Evolutionary conservation across 768 basidiomycete species (phyloP).

Genomic region (Tulasnella sp.): DNA sequence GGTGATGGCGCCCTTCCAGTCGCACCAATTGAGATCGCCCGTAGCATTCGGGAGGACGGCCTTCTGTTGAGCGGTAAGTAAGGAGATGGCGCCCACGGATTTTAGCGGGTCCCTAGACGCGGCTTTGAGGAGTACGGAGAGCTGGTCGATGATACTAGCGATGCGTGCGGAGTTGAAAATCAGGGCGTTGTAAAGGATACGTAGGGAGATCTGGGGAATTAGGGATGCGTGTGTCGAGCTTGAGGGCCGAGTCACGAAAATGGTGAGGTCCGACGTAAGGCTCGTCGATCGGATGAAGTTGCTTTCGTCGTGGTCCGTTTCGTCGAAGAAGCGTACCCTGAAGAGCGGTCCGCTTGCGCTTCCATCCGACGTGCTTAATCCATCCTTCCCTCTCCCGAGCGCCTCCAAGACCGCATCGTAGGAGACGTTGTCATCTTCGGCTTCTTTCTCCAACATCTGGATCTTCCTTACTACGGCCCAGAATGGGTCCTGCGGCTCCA

Average conservation of each 20-base stretch:
- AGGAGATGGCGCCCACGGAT: conserved; percentile 71
- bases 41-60: conserved; percentile 74
- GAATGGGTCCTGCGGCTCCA: conserved; percentile 83
- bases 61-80: conserved; percentile 69
- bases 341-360: conserved; percentile 58
- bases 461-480: conserved; percentile 84
- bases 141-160: conserved; percentile 74
- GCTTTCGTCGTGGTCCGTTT: conserved; percentile 68
- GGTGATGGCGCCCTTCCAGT: conserved; percentile 94
- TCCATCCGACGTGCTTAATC: conserved; percentile 44
- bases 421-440: conserved; percentile 73
- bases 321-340: conserved; percentile 95
- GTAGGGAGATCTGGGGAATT: conserved; percentile 70
- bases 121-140: conserved; percentile 70
- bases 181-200: conserved; percentile 90
- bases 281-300: conserved; percentile 75
- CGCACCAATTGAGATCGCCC: conserved; percentile 92
- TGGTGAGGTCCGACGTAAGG: conserved; percentile 85
- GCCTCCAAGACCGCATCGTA: conserved; percentile 71
- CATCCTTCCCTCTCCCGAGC: conserved; percentile 62
- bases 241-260: conserved; percentile 76
- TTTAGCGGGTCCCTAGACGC: conserved; percentile 63
- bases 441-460: conserved; percentile 77
- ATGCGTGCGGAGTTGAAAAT: conserved; percentile 81
- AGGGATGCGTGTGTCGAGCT: conserved; percentile 64